Evolutionary conservation across 805 yeast genomes (phyloP).

Genomic region (Spathaspora arborariae): DNA sequence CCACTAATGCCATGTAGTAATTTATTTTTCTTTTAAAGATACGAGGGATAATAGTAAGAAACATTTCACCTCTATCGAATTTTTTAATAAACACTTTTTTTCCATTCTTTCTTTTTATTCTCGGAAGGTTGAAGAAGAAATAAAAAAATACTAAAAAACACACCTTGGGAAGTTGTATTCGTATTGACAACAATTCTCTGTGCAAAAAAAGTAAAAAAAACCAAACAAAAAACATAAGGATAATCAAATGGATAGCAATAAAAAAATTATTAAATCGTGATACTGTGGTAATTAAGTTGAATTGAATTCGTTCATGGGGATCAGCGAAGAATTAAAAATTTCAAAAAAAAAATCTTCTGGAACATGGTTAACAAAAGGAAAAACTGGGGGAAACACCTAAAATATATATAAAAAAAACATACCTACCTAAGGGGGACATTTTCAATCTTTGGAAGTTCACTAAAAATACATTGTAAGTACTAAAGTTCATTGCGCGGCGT

Average conservation of each 20-base stretch:
- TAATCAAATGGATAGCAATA: not conserved
- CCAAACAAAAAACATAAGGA: not conserved
- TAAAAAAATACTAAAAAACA: constrained; percentile 1
- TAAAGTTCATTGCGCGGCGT: not conserved
- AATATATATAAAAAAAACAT: too few relatives aligned
- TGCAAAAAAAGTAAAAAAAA: not conserved
- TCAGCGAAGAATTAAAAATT: not conserved
- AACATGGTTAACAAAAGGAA: not conserved
- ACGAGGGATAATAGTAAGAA: not conserved
- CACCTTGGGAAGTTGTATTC: not conserved
- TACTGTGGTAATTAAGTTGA: not conserved
- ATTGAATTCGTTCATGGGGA: not conserved
- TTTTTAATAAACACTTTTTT: constrained; percentile 2
- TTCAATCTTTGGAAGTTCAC: not conserved
- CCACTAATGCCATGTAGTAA: constrained; percentile 1
- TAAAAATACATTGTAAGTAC: constrained; percentile 5
- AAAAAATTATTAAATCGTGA: not conserved
- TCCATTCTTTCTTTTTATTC: not conserved
- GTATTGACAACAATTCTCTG: not conserved
- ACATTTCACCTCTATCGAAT: not conserved
- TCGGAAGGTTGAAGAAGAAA: not conserved
- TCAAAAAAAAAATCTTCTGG: not conserved
- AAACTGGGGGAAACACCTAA: not conserved
- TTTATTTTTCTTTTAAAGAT: not conserved
- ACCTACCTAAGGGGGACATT: constrained; percentile 1